Percentiles rank a stretch among this genome's conserved stretches.
phyloP scores from a whole-genome alignment of 2,329 filamentous ascomycete genomes.

The Fusarium dimerum region DNA sequence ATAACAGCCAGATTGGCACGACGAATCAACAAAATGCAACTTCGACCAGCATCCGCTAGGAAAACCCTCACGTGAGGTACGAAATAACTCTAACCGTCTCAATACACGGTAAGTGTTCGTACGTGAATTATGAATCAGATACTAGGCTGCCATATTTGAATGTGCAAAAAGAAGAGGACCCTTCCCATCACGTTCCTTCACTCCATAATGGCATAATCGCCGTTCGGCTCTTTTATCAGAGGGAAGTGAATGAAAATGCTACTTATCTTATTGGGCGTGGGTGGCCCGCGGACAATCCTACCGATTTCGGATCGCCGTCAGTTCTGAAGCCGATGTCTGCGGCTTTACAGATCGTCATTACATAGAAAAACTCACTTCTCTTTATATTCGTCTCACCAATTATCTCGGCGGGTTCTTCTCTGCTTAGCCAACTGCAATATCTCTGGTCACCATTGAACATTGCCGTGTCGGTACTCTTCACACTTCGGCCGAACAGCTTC shows the following conservation, averaged over 20 bases:
- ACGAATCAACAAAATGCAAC: neutral
- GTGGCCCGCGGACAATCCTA: constrained; percentile 5
- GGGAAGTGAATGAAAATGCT: neutral
- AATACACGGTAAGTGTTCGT: too few species aligned
- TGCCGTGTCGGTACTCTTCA: too few species aligned
- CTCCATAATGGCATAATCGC: constrained; percentile 14
- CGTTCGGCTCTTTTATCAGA: neutral
- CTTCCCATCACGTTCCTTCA: constrained; percentile 1
- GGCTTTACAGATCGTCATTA: too few species aligned
- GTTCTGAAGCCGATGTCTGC: too few species aligned
- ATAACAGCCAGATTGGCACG: neutral
- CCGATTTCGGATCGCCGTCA: neutral
- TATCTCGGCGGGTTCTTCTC: too few species aligned
- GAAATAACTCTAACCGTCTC: too few species aligned
- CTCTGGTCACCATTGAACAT: too few species aligned
- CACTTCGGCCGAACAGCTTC: too few species aligned
- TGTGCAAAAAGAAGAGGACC: constrained; percentile 1
- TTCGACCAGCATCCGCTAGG: neutral
- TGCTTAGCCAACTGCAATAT: too few species aligned
- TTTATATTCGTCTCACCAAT: too few species aligned
- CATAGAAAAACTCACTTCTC: too few species aligned
- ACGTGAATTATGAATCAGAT: too few species aligned
- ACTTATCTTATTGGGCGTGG: neutral
- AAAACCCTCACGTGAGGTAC: neutral
- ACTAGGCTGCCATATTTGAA: neutral